These are phyloP conservation scores for Tulasnella sp. DNA, from an alignment of 768 basidiomycete genomes.

Conservation along the genomic window DNA sequence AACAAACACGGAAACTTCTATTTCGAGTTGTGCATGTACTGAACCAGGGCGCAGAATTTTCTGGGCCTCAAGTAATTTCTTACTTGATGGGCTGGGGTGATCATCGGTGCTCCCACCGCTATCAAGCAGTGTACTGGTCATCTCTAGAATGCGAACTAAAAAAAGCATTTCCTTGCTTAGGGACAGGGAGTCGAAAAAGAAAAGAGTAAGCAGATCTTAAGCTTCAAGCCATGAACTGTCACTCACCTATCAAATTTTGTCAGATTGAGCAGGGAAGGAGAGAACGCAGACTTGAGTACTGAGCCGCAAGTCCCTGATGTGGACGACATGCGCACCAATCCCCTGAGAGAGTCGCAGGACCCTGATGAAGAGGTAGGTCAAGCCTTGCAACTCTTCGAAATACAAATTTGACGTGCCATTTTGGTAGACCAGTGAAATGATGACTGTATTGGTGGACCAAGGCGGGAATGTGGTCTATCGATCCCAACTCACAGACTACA, in stretches of 20 bases:
- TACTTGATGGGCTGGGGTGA: slow-evolving; percentile 38
- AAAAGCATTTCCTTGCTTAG: slow-evolving; percentile 18
- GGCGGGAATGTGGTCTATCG: background rate
- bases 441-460: background rate
- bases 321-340: background rate
- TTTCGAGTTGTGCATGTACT: slow-evolving; percentile 26
- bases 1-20: slow-evolving; percentile 25
- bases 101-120: slow-evolving; percentile 27
- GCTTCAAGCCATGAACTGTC: no score
- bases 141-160: slow-evolving; percentile 20
- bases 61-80: slow-evolving; percentile 29
- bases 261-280: background rate
- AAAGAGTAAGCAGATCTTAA: no score
- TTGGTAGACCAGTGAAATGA: background rate
- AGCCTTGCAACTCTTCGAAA: background rate
- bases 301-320: background rate
- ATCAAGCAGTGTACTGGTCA: slow-evolving; percentile 28
- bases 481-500: background rate
- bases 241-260: background rate
- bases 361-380: background rate
- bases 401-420: background rate
- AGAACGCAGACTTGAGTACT: background rate
- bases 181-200: no score
- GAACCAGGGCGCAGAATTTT: slow-evolving; percentile 30
- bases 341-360: background rate